These are phyloP conservation scores for Paecilomyces variotii DNA, from an alignment of 2,329 filamentous ascomycete species.

Conservation along the genomic window DNA sequence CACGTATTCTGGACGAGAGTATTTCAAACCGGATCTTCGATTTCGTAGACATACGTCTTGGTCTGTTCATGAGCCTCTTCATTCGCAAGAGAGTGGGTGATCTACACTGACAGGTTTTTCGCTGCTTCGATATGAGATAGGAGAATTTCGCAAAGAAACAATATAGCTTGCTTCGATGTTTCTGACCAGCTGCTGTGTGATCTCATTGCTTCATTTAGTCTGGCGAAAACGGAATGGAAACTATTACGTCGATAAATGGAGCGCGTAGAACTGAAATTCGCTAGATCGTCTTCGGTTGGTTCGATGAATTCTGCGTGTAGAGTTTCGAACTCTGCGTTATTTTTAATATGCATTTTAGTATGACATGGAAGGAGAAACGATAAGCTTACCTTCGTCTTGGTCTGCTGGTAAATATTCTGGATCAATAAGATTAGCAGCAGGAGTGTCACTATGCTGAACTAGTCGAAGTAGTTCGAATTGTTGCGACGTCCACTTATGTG, in stretches of 20 bases:
- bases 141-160: background rate
- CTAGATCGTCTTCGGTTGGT: background rate
- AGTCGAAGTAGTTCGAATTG: no score
- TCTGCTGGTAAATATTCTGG: background rate
- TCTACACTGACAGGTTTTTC: background rate
- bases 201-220: background rate
- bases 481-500: no score
- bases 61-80: background rate
- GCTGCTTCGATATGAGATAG: background rate
- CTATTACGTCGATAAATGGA: background rate
- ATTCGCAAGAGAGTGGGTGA: background rate
- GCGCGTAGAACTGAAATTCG: background rate
- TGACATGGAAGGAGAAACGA: background rate
- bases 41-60: background rate
- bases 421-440: no score
- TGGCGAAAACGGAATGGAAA: background rate
- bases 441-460: no score
- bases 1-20: background rate
- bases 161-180: background rate
- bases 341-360: background rate
- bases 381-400: background rate
- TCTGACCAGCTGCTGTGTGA: background rate
- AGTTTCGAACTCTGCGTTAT: background rate
- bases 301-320: background rate
- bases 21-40: background rate